Evolutionary conservation across 768 basidiomycete species (phyloP).

Genomic region (Nevesoporus exiguus): DNA sequence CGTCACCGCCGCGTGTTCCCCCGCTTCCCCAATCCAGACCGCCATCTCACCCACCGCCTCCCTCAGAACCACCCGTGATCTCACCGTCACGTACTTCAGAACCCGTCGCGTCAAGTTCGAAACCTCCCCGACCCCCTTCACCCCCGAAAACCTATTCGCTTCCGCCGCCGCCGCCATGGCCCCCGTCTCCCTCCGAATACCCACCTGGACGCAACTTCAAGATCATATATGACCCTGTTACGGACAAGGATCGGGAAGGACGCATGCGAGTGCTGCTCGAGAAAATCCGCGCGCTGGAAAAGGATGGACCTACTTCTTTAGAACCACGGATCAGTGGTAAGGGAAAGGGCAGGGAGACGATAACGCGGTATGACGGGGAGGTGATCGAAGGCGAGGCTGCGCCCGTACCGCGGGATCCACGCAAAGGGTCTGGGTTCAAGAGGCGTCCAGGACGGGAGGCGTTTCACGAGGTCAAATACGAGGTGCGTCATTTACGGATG

Average conservation of each 20-base stretch:
- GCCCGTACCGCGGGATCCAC: constrained; percentile 49
- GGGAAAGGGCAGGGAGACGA: constrained; percentile 57
- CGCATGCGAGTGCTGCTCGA: constrained; percentile 40
- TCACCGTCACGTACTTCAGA: constrained; percentile 28
- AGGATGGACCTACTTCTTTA: constrained; percentile 17
- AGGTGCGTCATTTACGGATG: constrained; percentile 40
- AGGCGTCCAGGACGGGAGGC: constrained; percentile 34
- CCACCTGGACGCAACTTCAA: constrained; percentile 52
- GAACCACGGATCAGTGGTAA: constrained; percentile 55
- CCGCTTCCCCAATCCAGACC: constrained; percentile 28
- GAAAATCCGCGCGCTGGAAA: constrained; percentile 36
- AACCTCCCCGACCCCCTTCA: constrained; percentile 7
- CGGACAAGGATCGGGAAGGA: constrained; percentile 46
- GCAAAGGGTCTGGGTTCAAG: constrained; percentile 41
- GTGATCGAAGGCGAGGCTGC: constrained; percentile 43
- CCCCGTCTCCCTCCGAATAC: constrained; percentile 48
- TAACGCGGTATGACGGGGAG: constrained; percentile 55
- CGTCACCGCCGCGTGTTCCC: constrained; percentile 23
- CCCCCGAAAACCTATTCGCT: constrained; percentile 38
- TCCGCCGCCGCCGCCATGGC: constrained; percentile 50
- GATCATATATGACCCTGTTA: constrained; percentile 58
- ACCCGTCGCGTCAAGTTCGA: constrained; percentile 29
- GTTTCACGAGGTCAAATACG: constrained; percentile 49
- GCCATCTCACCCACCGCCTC: constrained; percentile 26
- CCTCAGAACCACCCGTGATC: constrained; percentile 17